Base-by-base conservation (phyloP, 2,329 filamentous ascomycete species). In the Calonectria pauciramosa region DNA sequence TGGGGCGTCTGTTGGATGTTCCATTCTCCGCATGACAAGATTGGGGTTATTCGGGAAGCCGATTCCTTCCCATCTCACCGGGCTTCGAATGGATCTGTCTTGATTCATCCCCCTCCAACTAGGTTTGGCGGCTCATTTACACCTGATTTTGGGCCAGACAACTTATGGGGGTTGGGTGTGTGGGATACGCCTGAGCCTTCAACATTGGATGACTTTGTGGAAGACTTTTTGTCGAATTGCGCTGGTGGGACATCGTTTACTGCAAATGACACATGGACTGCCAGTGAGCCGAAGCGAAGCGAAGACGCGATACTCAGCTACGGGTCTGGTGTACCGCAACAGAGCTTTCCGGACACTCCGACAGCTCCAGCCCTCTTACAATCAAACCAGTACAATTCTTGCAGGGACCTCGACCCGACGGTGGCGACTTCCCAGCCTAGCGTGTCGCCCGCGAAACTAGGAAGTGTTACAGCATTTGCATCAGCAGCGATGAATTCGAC, bases 1-100 rank as follows among this genome's bases (percentile, higher is more conserved):
- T 70, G 67, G 67, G 67, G 54, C 5, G 67, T 70, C 11, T 70
- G 67, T 23, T 70, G 67, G 67, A 70, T 70, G 67, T 70, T 70
- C 44, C 26, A 38, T 36, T 7, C 23, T 7, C 4, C 51, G 3
- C 41, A 7, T n/a, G 20, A 47, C 41, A 47, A n/a, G n/a, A n/a
- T n/a, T n/a, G n/a, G n/a, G n/a, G n/a, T n/a, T n/a, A n/a, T n/a
- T n/a, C n/a, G n/a, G n/a, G n/a, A n/a, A n/a, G n/a, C n/a, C n/a
- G n/a, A n/a, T n/a, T n/a, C n/a, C n/a, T n/a, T n/a, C n/a, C n/a
- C n/a, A n/a, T n/a, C n/a, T n/a, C n/a, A n/a, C n/a, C n/a, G n/a
- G n/a, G n/a, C n/a, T n/a, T n/a, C n/a, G n/a, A n/a, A n/a, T n/a
- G n/a, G n/a, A n/a, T n/a, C n/a, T n/a, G n/a, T n/a, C n/a, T n/a